A percentile compares a stretch with the other conserved stretches of the same genome.
Evolutionary conservation across 1,284 basidiomycete genomes (phyloP).

Genomic region (Heliocybe sulcata): DNA sequence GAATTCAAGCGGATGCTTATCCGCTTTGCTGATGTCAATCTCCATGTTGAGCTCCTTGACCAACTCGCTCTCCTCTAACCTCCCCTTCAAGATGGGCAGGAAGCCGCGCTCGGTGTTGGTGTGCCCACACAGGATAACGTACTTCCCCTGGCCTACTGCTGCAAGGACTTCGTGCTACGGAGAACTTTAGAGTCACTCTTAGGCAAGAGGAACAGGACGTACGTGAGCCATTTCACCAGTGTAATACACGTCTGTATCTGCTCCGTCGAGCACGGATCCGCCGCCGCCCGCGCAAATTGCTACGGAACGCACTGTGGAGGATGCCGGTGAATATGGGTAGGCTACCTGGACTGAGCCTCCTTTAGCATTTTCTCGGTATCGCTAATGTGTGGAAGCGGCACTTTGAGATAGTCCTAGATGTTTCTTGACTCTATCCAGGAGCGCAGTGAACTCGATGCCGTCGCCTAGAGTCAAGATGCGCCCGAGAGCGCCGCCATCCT

Average conservation of each 20-base stretch:
- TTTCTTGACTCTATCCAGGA: slow-evolving; percentile 63
- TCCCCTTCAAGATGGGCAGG: not conserved
- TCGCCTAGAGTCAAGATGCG: slow-evolving; percentile 56
- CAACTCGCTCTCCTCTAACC: not conserved
- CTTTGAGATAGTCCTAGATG: slow-evolving; percentile 60
- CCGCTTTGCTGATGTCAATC: slow-evolving; percentile 3
- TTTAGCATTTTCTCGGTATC: too few relatives aligned
- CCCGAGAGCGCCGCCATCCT: slow-evolving; percentile 52
- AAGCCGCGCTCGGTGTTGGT: slow-evolving; percentile 3
- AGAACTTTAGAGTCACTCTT: not conserved
- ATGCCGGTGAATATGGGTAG: slow-evolving; percentile 33
- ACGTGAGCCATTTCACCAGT: slow-evolving; percentile 93
- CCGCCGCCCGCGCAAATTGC: slow-evolving; percentile 87
- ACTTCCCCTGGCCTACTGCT: slow-evolving; percentile 60
- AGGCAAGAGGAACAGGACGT: slow-evolving; percentile 19
- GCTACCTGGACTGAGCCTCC: slow-evolving; percentile 86
- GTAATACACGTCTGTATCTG: slow-evolving; percentile 75
- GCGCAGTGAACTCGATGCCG: slow-evolving; percentile 48
- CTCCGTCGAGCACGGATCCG: slow-evolving; percentile 62
- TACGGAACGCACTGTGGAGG: slow-evolving; percentile 35
- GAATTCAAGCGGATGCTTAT: slow-evolving; percentile 2
- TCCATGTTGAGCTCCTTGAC: slow-evolving; percentile 1
- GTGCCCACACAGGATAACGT: slow-evolving; percentile 77
- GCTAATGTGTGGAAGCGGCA: too few relatives aligned
- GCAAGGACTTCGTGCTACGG: slow-evolving; percentile 78